Evolutionary conservation across 345 rosid genomes (phyloP).

Genomic region (Barbarea vulgaris): DNA sequence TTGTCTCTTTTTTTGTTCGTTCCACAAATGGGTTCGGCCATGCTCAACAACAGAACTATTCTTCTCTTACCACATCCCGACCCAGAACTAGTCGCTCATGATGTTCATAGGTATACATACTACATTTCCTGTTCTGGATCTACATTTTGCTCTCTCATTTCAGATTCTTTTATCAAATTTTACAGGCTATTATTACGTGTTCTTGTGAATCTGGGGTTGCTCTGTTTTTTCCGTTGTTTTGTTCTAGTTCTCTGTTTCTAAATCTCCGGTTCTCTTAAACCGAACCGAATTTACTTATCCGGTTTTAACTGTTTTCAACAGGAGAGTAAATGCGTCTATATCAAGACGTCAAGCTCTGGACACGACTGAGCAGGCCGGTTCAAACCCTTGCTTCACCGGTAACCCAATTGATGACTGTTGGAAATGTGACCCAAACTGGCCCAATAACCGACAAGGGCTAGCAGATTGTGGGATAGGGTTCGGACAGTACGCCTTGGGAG

Average conservation of each 20-base stretch:
- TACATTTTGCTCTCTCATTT: slow-evolving; percentile 13
- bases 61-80: slow-evolving; percentile 69
- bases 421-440: slow-evolving; percentile 98
- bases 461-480: slow-evolving; percentile 96
- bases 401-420: slow-evolving; percentile 99
- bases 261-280: not conserved
- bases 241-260: not conserved
- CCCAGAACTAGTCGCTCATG: slow-evolving; percentile 78
- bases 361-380: slow-evolving; percentile 45
- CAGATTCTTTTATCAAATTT: not conserved
- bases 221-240: not conserved
- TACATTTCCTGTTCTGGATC: slow-evolving; percentile 13
- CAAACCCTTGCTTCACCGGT: slow-evolving; percentile 66
- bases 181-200: not conserved
- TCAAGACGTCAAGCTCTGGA: slow-evolving; percentile 67
- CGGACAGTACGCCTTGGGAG: slow-evolving; percentile 92
- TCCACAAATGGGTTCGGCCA: slow-evolving; percentile 44
- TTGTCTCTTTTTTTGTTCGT: slow-evolving; percentile 47
- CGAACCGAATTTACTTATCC: not conserved
- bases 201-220: slow-evolving; percentile 1
- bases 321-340: slow-evolving; percentile 83
- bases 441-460: slow-evolving; percentile 80
- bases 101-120: slow-evolving; percentile 66
- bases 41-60: slow-evolving; percentile 62
- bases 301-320: slow-evolving; percentile 36